phyloP scores from a whole-genome alignment of 2,329 filamentous ascomycete genomes.

The Trichoderma brevicompactum region DNA sequence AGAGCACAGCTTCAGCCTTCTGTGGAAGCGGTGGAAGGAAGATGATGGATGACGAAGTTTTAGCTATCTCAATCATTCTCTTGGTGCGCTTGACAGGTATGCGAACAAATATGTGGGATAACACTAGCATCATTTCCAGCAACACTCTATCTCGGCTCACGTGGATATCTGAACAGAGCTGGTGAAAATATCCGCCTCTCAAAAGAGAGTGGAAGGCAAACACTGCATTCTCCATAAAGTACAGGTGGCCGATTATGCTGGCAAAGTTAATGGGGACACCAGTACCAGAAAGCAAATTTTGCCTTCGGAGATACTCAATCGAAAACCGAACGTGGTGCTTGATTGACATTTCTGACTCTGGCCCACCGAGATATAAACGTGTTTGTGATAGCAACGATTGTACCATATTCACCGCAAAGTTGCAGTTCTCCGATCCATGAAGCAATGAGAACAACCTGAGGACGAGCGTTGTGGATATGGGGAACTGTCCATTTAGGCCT shows the following conservation, averaged over 20 bases:
- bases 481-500: constrained; percentile 77
- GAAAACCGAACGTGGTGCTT: constrained; percentile 80
- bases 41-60: constrained; percentile 65
- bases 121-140: constrained; percentile 66
- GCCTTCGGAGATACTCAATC: constrained; percentile 75
- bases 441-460: constrained; percentile 70
- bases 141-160: constrained; percentile 55
- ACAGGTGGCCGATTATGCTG: constrained; percentile 70
- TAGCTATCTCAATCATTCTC: constrained; percentile 53
- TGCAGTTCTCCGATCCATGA: constrained; percentile 65
- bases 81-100: constrained; percentile 49
- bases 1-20: constrained; percentile 59
- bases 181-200: constrained; percentile 69
- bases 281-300: constrained; percentile 63
- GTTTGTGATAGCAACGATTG: constrained; percentile 71
- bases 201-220: constrained; percentile 79
- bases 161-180: constrained; percentile 63
- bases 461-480: constrained; percentile 73
- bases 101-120: constrained; percentile 73
- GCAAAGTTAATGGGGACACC: constrained; percentile 75
- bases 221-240: constrained; percentile 74
- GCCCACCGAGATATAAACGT: constrained; percentile 70
- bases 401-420: constrained; percentile 65
- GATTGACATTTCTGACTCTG: constrained; percentile 68
- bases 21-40: constrained; percentile 67